Conservation (phyloP, 306 rosid species). For the Fagus sylvatica region DNA sequence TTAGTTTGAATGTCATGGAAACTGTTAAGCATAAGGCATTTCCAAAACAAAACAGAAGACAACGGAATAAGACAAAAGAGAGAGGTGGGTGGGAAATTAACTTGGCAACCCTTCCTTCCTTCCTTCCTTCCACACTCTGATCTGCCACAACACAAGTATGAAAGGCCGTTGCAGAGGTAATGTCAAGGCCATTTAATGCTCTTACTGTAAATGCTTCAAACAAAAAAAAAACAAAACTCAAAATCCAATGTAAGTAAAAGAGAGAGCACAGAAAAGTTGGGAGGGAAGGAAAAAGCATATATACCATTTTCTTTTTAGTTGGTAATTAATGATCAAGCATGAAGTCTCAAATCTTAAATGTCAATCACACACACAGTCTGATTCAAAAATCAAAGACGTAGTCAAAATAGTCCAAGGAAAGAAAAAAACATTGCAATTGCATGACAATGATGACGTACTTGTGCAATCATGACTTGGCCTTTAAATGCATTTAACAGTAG, state of each 20-base stretch:
- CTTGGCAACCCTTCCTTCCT: slow-evolving; percentile 15
- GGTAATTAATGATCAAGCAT: neutral
- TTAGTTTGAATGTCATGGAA: slow-evolving; percentile 19
- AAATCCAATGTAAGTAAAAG: slow-evolving; percentile 31
- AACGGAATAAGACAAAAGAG: slow-evolving; percentile 38
- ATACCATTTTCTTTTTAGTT: neutral
- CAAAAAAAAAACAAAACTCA: neutral
- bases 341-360: slow-evolving; percentile 5
- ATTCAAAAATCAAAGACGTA: slow-evolving; percentile 19
- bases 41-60: slow-evolving; percentile 34
- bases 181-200: slow-evolving; percentile 45
- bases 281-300: neutral
- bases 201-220: slow-evolving; percentile 18
- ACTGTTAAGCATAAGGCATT: slow-evolving; percentile 25
- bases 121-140: neutral
- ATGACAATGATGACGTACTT: slow-evolving; percentile 52
- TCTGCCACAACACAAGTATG: slow-evolving; percentile 31
- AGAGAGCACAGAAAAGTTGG: slow-evolving; percentile 20
- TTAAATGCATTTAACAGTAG: slow-evolving; percentile 39
- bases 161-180: slow-evolving; percentile 43
- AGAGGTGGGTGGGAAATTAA: slow-evolving; percentile 40
- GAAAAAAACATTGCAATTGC: slow-evolving; percentile 20
- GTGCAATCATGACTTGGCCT: slow-evolving; percentile 41
- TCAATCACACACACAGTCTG: neutral
- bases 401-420: slow-evolving; percentile 28